Base-by-base conservation (phyloP, 202 grass and related monocot genomes). In the Hordeum pubiflorum region DNA sequence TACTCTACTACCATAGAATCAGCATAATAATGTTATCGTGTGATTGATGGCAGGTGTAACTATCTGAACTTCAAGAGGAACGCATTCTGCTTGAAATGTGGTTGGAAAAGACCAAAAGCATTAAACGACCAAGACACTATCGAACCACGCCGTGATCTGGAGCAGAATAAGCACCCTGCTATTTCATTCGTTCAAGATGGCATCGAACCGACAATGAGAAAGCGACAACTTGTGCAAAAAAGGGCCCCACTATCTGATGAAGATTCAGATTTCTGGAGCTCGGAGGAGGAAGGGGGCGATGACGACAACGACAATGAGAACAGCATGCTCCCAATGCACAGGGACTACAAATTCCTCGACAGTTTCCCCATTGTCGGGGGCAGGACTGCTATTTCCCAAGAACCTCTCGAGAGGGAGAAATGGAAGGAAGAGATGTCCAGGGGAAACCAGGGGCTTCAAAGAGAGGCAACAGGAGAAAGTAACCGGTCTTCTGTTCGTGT, bases 21-120 rank as follows among this genome's bases (percentile, higher is more conserved):
- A 82, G 69, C 11, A 56, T 62, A 87, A 63, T 65, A 31, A 62
- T 69, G 7, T 83, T 85, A 68, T 77, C 20, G 44, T 15, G 31
- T 76, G 55, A 76, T 70, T 54, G 33, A 76, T 89, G 46, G 24
- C 84, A 98, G 95, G 86, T 98, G 95, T 80, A 94, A 93, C 83
- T 98, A 94, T 78, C 64, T 98, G 40, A 98, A 94, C 61, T 98
- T 98, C 69, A 81, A 91, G 84, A 93, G 90, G 82, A 98, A 98
- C 17, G 72, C 58, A 36, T 62, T 92, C 69, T 98, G 95, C 69
- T 84, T 90, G 76, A 94, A 82, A 87, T 94, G 95, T 77, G 70
- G 82, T 22, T 98, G 95, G 95, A 98, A 93, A 79, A 86, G 92
- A 63, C 92, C 95, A 69, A 97, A 97, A 86, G 62, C 76, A 80